Evolutionary conservation across 768 basidiomycete genomes (phyloP).

Genomic region (Collybia mongolica): DNA sequence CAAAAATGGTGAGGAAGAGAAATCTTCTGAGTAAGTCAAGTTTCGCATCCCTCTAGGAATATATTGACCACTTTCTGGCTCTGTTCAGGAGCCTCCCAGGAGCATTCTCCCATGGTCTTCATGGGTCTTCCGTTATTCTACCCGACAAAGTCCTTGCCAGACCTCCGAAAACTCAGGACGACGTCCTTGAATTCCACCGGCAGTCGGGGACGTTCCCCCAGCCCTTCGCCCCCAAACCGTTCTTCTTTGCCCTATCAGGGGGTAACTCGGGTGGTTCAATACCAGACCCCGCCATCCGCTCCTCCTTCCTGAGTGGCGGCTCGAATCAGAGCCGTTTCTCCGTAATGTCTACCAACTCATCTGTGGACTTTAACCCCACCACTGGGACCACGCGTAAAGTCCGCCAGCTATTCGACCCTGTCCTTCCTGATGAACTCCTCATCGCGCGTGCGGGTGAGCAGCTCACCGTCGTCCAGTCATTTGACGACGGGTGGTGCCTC

Average conservation of each 20-base stretch:
- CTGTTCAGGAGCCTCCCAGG: constrained; percentile 7
- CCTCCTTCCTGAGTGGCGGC: constrained; percentile 13
- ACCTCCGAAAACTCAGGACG: constrained; percentile 31
- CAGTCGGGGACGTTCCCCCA: constrained; percentile 40
- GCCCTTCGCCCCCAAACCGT: constrained; percentile 37
- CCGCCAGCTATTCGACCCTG: constrained; percentile 63
- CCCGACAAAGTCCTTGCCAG: constrained; percentile 49
- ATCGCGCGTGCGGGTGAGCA: constrained; percentile 53
- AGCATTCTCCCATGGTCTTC: constrained; percentile 38
- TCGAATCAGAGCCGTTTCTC: constrained; percentile 36
- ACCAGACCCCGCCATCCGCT: constrained; percentile 14
- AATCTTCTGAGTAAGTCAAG: constrained; percentile 8
- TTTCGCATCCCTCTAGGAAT: not conserved
- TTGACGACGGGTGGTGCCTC: constrained; percentile 82
- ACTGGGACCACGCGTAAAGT: constrained; percentile 48
- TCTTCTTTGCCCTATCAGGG: constrained; percentile 36
- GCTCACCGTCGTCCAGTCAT: constrained; percentile 61
- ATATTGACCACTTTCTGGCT: not conserved
- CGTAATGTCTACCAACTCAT: constrained; percentile 34
- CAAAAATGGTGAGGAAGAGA: constrained; percentile 28
- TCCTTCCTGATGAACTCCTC: constrained; percentile 74
- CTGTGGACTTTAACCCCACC: constrained; percentile 29
- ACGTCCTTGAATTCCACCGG: constrained; percentile 43
- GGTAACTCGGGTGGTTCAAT: constrained; percentile 12
- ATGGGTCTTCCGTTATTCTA: constrained; percentile 47